Conservation (phyloP, 108 stramenopile genomes). For the Hondaea fermentalgiana region DNA sequence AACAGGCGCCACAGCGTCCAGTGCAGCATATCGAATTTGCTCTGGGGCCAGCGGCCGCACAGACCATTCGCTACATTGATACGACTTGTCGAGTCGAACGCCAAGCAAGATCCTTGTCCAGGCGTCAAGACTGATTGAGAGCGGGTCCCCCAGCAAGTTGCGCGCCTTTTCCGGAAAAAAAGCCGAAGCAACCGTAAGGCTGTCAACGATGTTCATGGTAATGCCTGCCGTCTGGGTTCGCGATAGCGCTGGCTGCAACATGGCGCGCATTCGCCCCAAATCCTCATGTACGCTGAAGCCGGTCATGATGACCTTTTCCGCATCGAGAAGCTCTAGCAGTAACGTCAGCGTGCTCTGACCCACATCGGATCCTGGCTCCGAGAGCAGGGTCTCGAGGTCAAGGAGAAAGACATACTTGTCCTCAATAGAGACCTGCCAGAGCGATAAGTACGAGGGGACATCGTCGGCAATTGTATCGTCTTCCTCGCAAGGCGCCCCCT, state of each 20-base stretch:
- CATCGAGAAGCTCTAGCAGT: not conserved
- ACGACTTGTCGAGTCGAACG: not conserved
- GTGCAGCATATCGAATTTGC: not conserved
- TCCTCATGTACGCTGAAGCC: constrained; percentile 5
- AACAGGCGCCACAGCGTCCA: not conserved
- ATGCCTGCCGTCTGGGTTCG: not conserved
- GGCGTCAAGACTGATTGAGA: not conserved
- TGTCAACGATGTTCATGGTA: not conserved
- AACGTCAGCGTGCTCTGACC: not conserved
- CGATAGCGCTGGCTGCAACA: not conserved
- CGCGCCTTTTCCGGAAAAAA: not conserved
- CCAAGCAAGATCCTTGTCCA: not conserved
- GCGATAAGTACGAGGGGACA: not conserved
- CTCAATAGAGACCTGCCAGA: not conserved
- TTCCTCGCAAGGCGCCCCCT: not conserved
- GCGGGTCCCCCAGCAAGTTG: not conserved
- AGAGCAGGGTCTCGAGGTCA: not conserved
- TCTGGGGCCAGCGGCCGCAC: not conserved
- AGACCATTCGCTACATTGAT: constrained; percentile 9
- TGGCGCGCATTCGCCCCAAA: not conserved
- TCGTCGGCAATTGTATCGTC: not conserved
- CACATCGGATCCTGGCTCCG: not conserved
- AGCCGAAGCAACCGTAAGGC: not conserved
- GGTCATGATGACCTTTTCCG: not conserved
- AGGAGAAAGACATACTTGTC: not conserved